Base-by-base conservation (phyloP, 2,329 filamentous ascomycete species). In the Neocucurbitaria cava region DNA sequence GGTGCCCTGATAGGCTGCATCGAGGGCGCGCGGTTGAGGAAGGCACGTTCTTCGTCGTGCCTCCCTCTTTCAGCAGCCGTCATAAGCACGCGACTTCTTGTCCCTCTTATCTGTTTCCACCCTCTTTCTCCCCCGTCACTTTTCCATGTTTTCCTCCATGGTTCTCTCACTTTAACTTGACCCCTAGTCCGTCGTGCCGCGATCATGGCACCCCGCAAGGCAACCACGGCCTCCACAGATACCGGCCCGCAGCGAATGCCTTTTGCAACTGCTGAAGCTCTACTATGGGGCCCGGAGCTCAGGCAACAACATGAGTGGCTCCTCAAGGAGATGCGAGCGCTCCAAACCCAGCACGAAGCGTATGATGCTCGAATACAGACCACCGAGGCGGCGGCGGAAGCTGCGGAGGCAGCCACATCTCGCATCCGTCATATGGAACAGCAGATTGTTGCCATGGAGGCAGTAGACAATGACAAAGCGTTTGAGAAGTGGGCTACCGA, bases 251-350 rank as follows among this genome's bases (percentile, higher is more conserved):
- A 55, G 35, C 59, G 63, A 9, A 59, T 66, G 47, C 53, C 66
- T 9, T 63, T 65, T 26, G 54, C 56, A 30, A 58, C 64, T 2
- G 64, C 58, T 13, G 64, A 67, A 46, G 59, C 66, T 7, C 67
- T 79, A 5, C 63, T 80, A 8, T 79, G 77, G 77, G 74, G 72
- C 1, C 71, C 76, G 24, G 74, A 78, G 42, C 65, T 78, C 26
- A 74, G 76, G 53, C 67, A 71, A 23, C 70, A 78, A 40, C 70
- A 79, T 52, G 61, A 56, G 3, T 61, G 68, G 41, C 65, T 79
- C 3, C 67, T 75, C 6, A 51, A 60, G 0, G 72, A 75, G 18
- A 68, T 78, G 64, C 66, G 71, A 42, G 52, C 62, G 9, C 66
- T 79, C n/a, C 75, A 78, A 31, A 33, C 48, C 5, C 51, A 61